Evolutionary conservation across 78 protist species (phyloP).

Genomic region (Dictyostelium citrinum): DNA sequence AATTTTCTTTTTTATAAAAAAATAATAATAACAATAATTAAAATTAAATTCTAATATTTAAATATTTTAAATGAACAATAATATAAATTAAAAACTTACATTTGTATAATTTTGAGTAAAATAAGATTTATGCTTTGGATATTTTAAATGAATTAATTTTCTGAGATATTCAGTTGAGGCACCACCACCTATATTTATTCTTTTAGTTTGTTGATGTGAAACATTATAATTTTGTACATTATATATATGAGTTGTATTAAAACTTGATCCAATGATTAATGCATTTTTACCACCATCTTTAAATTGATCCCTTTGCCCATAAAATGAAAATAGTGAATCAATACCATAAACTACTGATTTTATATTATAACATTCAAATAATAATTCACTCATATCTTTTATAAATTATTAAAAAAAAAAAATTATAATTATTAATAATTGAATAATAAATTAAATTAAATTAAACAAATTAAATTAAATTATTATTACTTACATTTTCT

Average conservation of each 20-base stretch:
- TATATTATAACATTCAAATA: slow-evolving; percentile 74
- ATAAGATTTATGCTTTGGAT: slow-evolving; percentile 76
- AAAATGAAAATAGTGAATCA: slow-evolving; percentile 70
- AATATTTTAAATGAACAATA: not conserved
- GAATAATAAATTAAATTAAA: not conserved
- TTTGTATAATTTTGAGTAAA: slow-evolving; percentile 55
- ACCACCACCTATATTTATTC: slow-evolving; percentile 70
- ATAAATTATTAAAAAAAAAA: not conserved
- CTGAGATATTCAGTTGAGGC: slow-evolving; percentile 47
- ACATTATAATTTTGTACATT: slow-evolving; percentile 26
- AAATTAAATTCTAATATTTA: not conserved
- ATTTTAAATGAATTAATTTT: slow-evolving; percentile 53
- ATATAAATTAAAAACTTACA: slow-evolving; percentile 9
- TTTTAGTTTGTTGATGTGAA: slow-evolving; percentile 24
- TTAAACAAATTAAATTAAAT: not conserved
- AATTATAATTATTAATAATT: no score
- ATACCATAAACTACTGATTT: slow-evolving; percentile 74
- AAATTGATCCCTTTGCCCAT: slow-evolving; percentile 8
- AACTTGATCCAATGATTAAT: slow-evolving; percentile 55
- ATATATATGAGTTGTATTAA: slow-evolving; percentile 56
- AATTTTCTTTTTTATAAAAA: not conserved
- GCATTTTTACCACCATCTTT: slow-evolving; percentile 52
- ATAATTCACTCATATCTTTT: slow-evolving; percentile 60
- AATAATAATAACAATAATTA: not conserved
- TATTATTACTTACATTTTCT: slow-evolving; percentile 71